These are phyloP conservation scores for Hypoxylon subgilvum DNA, from an alignment of 495 filamentous ascomycete species.

Conservation along the genomic window DNA sequence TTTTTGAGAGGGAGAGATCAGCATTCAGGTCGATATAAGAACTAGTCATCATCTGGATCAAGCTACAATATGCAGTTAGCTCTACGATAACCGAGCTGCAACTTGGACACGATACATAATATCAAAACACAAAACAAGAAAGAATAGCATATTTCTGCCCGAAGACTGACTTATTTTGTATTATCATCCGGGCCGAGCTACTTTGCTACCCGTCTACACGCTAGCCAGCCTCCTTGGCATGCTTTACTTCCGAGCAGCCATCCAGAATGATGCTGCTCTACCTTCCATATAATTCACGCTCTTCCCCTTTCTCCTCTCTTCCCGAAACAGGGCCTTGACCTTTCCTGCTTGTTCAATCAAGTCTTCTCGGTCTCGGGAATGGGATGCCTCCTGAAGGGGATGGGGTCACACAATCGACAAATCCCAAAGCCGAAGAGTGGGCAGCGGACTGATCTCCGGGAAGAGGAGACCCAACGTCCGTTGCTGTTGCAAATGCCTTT, in stretches of 20 bases:
- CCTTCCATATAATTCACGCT: constrained; percentile 18
- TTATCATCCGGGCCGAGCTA: constrained; percentile 19
- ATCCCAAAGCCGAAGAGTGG: not conserved
- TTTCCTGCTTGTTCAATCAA: not conserved
- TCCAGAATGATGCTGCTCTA: constrained; percentile 4
- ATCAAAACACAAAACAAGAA: not conserved
- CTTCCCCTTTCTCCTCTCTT: not conserved
- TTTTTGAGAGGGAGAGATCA: too few species aligned
- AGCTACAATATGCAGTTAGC: too few species aligned
- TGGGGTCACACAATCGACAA: constrained; percentile 14
- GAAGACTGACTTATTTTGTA: constrained; percentile 22
- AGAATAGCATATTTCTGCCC: constrained; percentile 7
- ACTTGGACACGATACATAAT: too few species aligned
- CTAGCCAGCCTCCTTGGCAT: not conserved
- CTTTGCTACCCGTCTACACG: constrained; percentile 6
- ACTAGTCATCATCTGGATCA: too few species aligned
- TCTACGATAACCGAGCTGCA: too few species aligned
- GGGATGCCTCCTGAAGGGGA: not conserved
- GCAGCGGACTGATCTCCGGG: too few species aligned
- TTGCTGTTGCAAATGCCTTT: constrained; percentile 29
- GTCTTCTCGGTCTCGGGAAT: not conserved
- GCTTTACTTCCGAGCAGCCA: constrained; percentile 14
- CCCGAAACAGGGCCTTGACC: constrained; percentile 1
- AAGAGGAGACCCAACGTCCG: not conserved
- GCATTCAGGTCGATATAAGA: too few species aligned